Conservation (phyloP, 768 basidiomycete genomes). For the Tricholoma terreum region DNA sequence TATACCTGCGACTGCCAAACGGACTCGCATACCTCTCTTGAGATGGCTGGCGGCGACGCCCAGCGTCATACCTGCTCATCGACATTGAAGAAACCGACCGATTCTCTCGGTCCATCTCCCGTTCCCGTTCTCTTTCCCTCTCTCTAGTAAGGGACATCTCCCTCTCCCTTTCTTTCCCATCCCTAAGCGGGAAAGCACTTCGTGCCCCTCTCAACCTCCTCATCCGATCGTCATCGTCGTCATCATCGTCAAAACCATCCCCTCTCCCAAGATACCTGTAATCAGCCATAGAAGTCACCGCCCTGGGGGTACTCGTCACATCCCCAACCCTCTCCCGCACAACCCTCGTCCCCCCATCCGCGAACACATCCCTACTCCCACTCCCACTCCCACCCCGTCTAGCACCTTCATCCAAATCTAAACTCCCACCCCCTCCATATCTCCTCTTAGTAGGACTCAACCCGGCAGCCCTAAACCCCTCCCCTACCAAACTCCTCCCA, state of each 20-base stretch:
- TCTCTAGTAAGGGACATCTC: slow-evolving; percentile 11
- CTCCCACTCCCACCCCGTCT: slow-evolving; percentile 14
- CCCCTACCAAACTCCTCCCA: slow-evolving; percentile 59
- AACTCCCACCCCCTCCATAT: slow-evolving; percentile 16
- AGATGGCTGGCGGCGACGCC: background rate
- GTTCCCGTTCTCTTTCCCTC: slow-evolving; percentile 10
- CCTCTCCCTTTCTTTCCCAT: slow-evolving; percentile 11
- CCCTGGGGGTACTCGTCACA: slow-evolving; percentile 28
- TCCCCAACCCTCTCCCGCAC: slow-evolving; percentile 1
- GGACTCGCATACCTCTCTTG: slow-evolving; percentile 24
- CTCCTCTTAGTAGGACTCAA: slow-evolving; percentile 40
- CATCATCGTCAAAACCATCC: slow-evolving; percentile 22
- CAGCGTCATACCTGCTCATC: slow-evolving; percentile 15
- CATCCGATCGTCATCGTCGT: slow-evolving; percentile 10
- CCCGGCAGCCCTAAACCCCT: slow-evolving; percentile 70
- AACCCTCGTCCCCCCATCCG: slow-evolving; percentile 9
- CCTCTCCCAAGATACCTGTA: slow-evolving; percentile 34
- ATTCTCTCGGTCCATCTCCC: slow-evolving; percentile 15
- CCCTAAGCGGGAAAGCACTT: slow-evolving; percentile 10
- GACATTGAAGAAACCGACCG: slow-evolving; percentile 20
- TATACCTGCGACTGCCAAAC: slow-evolving; percentile 19
- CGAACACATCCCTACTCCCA: slow-evolving; percentile 1
- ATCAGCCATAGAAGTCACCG: slow-evolving; percentile 57
- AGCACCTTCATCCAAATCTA: slow-evolving; percentile 4
- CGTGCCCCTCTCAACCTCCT: slow-evolving; percentile 1